Conservation (phyloP, 148 eudicot genomes). For the Camellia lanceoleosa region DNA sequence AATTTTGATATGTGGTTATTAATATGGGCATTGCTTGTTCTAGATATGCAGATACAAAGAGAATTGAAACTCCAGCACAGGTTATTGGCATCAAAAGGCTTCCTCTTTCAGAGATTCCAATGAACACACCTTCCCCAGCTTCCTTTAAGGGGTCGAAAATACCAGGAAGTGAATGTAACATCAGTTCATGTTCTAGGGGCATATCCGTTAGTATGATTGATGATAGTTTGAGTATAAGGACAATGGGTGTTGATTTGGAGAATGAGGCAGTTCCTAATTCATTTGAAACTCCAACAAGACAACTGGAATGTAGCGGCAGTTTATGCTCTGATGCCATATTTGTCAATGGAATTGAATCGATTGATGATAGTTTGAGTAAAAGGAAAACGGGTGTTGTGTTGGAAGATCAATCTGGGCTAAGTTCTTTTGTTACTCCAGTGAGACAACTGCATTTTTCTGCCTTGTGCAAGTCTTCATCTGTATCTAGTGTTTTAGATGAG, state of each 20-base stretch:
- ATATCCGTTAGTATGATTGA: background rate
- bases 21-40: background rate
- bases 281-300: slow-evolving; percentile 18
- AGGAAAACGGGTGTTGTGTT: background rate
- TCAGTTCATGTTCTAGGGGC: slow-evolving; percentile 6
- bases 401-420: slow-evolving; percentile 18
- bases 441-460: slow-evolving; percentile 21
- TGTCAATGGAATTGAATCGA: slow-evolving; percentile 5
- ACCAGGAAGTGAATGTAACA: slow-evolving; percentile 11
- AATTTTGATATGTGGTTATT: background rate
- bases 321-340: slow-evolving; percentile 15
- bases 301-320: slow-evolving; percentile 2
- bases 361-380: slow-evolving; percentile 15
- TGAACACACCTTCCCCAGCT: slow-evolving; percentile 26
- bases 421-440: slow-evolving; percentile 29
- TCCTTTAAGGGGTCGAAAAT: slow-evolving; percentile 12
- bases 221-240: slow-evolving; percentile 4
- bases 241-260: slow-evolving; percentile 5
- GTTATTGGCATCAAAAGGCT: slow-evolving; percentile 29
- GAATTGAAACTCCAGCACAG: slow-evolving; percentile 12
- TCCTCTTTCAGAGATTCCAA: slow-evolving; percentile 53
- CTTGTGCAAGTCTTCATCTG: slow-evolving; percentile 24
- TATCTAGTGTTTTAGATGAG: slow-evolving; percentile 43
- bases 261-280: slow-evolving; percentile 10
- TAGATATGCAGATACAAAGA: slow-evolving; percentile 20